Evolutionary conservation across 129 eudicot species (phyloP), one percentile per base, ranked within the genome.

Genomic region (sunflower (Helianthus annuus)): DNA sequence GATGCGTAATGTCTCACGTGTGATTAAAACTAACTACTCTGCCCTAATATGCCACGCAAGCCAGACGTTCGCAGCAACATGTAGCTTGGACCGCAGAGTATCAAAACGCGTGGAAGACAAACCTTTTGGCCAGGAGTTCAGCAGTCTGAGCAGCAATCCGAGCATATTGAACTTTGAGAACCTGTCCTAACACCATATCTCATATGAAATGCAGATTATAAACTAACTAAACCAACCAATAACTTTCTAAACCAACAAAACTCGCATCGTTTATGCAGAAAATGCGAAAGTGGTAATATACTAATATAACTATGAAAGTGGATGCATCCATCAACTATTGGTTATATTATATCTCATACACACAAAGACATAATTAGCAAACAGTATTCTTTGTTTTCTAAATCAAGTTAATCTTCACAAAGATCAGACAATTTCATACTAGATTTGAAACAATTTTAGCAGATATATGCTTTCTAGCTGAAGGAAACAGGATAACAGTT

Each of bases 351-450:
- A 27, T 27, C 32, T 27, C 32, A 61, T 49, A 10, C 45, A 71
- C 27, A 56, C 22, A 55, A 55, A 19, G 15, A 72, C 44, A 45
- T 48, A 27, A 22, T 15, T 27, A 44, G 68, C 56, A 71, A 42
- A 58, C n/a, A 17, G 66, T 19, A 59, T 5, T 17, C 75, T 19
- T 70, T 55, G 24, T 56, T 36, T 4, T 48, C 59, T 48, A 57
- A 67, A 13, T 68, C 72, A 68, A 68, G 16, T 69, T 5, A 11
- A 42, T 57, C 44, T 57, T 58, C 53, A 71, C 24, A 63, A 16
- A 19, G 27, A 24, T 29, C 36, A 7, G 29, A 16, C 13, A 55
- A 42, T 56, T 57, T 68, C 24, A 27, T 51, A 56, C 34, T 11
- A 45, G 73, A 76, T 67, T 27, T 65, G 58, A 42, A 40, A 54